Percentiles rank a stretch among this genome's conserved stretches.
Evolutionary conservation across 2,329 filamentous ascomycete species (phyloP).

Genomic region (Parafenestella ontariensis): DNA sequence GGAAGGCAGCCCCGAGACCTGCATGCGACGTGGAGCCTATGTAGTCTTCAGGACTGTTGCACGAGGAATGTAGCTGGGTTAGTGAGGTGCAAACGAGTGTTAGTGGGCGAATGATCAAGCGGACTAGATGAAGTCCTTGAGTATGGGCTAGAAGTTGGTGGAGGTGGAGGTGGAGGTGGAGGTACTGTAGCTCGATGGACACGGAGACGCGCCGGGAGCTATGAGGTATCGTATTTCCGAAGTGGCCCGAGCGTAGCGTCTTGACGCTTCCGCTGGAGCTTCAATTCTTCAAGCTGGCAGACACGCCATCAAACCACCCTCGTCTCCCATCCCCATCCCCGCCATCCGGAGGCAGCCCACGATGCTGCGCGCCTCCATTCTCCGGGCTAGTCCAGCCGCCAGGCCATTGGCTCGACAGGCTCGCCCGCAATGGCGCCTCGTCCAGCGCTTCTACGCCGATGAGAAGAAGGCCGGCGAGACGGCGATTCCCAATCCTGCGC

Average conservation of each 20-base stretch:
- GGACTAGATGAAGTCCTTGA: not conserved
- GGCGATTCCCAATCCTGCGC: constrained; percentile 45
- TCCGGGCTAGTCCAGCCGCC: constrained; percentile 55
- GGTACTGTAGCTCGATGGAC: not conserved
- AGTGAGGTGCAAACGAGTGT: too few relatives aligned
- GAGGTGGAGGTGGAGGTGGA: not conserved
- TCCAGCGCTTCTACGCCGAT: constrained; percentile 61
- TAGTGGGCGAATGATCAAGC: not conserved
- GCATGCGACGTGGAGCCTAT: constrained; percentile 13
- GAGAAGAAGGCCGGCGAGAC: constrained; percentile 50
- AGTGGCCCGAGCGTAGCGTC: constrained; percentile 18
- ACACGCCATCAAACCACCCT: constrained; percentile 22
- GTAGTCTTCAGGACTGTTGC: not conserved
- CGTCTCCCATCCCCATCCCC: constrained; percentile 27
- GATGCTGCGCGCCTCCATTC: constrained; percentile 64
- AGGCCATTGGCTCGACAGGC: constrained; percentile 41
- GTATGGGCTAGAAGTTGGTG: not conserved
- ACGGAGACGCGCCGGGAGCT: not conserved
- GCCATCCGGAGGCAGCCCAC: constrained; percentile 52
- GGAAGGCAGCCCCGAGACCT: constrained; percentile 13
- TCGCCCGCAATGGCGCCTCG: constrained; percentile 47
- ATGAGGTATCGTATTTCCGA: constrained; percentile 6
- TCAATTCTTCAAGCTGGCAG: constrained; percentile 25
- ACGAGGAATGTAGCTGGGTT: not conserved
- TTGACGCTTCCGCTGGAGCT: constrained; percentile 17